Conservation (phyloP, 176 grass and related monocot species). For the Aegilops speltoides region DNA sequence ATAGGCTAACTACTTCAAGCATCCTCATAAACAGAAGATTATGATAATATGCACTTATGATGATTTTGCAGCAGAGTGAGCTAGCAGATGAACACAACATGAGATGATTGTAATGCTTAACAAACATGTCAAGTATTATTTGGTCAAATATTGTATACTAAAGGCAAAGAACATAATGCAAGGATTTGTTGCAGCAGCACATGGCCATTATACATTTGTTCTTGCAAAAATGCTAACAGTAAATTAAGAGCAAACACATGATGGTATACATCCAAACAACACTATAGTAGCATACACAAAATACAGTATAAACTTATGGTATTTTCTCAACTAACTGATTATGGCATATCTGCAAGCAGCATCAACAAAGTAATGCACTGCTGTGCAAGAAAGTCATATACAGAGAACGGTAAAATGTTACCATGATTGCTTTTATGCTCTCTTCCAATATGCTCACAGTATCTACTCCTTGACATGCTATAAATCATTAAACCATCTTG, state of each 20-base stretch:
- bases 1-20: not conserved
- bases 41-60: not conserved
- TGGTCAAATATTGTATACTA: slow-evolving; percentile 11
- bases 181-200: not conserved
- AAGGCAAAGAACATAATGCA: not conserved
- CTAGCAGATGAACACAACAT: not conserved
- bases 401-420: slow-evolving; percentile 25
- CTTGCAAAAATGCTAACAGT: not conserved
- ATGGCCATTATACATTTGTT: not conserved
- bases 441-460: slow-evolving; percentile 93
- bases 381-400: not conserved
- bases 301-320: not conserved
- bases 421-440: slow-evolving; percentile 99
- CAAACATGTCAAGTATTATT: not conserved
- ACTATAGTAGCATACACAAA: not conserved
- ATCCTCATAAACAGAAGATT: not conserved
- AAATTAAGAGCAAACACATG: not conserved
- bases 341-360: not conserved
- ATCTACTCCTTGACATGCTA: slow-evolving; percentile 83
- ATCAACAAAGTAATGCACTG: not conserved
- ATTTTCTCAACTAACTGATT: not conserved
- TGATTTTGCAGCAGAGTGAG: not conserved
- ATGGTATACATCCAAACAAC: not conserved
- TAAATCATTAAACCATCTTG: slow-evolving; percentile 78
- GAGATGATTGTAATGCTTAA: not conserved